phyloP scores from a whole-genome alignment of 768 basidiomycete species.

The Xerocomellus dryophilus region DNA sequence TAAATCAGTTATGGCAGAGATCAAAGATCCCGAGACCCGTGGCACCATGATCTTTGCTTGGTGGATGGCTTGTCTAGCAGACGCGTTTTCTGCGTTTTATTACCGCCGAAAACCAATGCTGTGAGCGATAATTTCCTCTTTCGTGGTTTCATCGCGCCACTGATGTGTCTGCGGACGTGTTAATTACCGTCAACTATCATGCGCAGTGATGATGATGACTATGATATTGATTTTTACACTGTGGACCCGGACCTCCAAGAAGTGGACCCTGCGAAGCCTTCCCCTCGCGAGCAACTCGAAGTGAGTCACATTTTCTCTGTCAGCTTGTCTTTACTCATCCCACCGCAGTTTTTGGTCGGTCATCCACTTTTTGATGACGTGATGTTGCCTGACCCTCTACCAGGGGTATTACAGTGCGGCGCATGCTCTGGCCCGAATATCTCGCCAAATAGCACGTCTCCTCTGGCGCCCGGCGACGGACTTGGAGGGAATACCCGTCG shows the following conservation, averaged over 20 bases:
- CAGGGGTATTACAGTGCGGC: conserved; percentile 84
- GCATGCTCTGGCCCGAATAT: conserved; percentile 78
- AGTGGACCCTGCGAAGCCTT: conserved; percentile 50
- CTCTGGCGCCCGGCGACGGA: conserved; percentile 80
- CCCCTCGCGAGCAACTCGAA: conserved; percentile 78
- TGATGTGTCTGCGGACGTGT: conserved; percentile 10
- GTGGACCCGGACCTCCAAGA: conserved; percentile 58
- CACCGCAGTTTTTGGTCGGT: conserved; percentile 63
- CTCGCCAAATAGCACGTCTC: conserved; percentile 75
- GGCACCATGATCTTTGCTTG: conserved; percentile 89
- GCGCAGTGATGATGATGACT: conserved; percentile 75
- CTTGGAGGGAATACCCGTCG: conserved; percentile 71
- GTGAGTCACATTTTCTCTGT: conserved; percentile 42
- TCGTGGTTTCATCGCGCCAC: background rate
- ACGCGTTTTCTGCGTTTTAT: conserved; percentile 80
- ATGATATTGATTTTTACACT: conserved; percentile 86
- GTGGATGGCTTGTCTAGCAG: conserved; percentile 89
- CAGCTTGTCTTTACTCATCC: conserved; percentile 7
- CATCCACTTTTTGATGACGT: conserved; percentile 6
- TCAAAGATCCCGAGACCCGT: conserved; percentile 69
- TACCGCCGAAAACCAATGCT: conserved; percentile 82
- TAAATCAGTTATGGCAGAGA: conserved; percentile 70
- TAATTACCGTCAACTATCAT: conserved; percentile 23
- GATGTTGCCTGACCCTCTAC: conserved; percentile 6
- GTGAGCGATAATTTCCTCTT: conserved; percentile 33